Conservation (phyloP, 2,329 filamentous ascomycete species). For the Stemphylium lycopersici region DNA sequence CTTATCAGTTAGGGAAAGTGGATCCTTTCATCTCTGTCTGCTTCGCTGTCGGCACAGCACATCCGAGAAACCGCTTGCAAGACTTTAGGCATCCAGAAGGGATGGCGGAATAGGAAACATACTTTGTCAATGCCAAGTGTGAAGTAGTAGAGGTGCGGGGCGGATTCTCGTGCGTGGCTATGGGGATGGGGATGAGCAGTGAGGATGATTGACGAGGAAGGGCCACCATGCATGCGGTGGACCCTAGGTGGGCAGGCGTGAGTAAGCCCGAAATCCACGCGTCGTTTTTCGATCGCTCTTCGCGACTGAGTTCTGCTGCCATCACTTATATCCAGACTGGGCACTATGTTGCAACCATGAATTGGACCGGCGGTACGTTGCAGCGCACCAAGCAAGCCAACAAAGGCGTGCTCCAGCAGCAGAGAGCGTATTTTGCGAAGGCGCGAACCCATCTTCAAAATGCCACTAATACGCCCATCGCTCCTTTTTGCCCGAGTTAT, state of each 20-base stretch:
- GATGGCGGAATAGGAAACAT: neutral
- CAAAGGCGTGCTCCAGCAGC: conserved; percentile 47
- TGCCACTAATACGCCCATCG: conserved; percentile 10
- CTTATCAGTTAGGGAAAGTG: conserved; percentile 12
- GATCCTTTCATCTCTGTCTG: conserved; percentile 11
- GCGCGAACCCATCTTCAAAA: conserved; percentile 43
- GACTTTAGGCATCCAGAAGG: neutral
- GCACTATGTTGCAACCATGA: conserved; percentile 43
- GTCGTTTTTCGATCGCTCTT: neutral
- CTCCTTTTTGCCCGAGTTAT: conserved; percentile 35
- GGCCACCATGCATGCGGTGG: neutral
- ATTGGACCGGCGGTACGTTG: conserved; percentile 57
- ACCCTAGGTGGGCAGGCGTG: neutral
- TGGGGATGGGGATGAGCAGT: neutral
- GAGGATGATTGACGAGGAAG: neutral
- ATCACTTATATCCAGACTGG: neutral
- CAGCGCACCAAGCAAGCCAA: conserved; percentile 47
- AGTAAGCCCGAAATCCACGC: neutral
- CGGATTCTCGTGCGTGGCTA: neutral
- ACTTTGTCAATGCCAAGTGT: neutral
- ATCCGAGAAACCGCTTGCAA: neutral
- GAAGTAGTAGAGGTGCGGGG: neutral
- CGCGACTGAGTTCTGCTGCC: neutral
- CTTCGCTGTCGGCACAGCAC: conserved; percentile 9
- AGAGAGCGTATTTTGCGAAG: conserved; percentile 56